Evolutionary conservation across 2,329 filamentous ascomycete species (phyloP).

Genomic region (Penicillium vulpinum): DNA sequence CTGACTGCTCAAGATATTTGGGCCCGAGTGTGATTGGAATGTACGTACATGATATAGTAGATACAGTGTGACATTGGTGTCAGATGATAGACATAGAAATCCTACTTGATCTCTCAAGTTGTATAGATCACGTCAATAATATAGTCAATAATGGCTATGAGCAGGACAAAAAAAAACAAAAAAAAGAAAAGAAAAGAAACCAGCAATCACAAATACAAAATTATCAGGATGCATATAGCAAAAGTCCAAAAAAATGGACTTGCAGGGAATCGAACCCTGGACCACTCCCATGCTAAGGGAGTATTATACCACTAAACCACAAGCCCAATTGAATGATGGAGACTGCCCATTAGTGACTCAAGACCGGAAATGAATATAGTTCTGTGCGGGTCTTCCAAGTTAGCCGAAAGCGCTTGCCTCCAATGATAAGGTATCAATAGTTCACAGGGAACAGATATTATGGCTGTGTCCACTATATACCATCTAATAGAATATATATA

Average conservation of each 20-base stretch:
- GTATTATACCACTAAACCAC: conserved; percentile 53
- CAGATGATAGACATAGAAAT: background rate
- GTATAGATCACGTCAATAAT: background rate
- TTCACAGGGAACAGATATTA: too few species aligned
- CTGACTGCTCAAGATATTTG: conserved; percentile 63
- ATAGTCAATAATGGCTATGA: background rate
- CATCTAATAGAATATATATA: too few species aligned
- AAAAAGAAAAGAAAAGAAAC: background rate
- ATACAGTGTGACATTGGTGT: background rate
- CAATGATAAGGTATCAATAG: too few species aligned
- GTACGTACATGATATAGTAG: background rate
- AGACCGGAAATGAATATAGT: background rate
- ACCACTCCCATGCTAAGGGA: conserved; percentile 52
- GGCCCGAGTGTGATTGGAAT: conserved; percentile 35
- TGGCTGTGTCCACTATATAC: too few species aligned
- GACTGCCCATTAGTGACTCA: accelerated
- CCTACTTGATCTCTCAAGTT: background rate
- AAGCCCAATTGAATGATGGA: conserved; percentile 26
- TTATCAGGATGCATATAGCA: background rate
- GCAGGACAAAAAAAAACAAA: background rate
- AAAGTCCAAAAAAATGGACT: conserved; percentile 39
- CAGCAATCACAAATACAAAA: background rate
- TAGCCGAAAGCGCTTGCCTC: too few species aligned
- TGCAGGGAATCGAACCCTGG: conserved; percentile 52
- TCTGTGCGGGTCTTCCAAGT: too few species aligned